Base-by-base conservation (phyloP, 139 green algal species). In the Chlorella sp. region DNA sequence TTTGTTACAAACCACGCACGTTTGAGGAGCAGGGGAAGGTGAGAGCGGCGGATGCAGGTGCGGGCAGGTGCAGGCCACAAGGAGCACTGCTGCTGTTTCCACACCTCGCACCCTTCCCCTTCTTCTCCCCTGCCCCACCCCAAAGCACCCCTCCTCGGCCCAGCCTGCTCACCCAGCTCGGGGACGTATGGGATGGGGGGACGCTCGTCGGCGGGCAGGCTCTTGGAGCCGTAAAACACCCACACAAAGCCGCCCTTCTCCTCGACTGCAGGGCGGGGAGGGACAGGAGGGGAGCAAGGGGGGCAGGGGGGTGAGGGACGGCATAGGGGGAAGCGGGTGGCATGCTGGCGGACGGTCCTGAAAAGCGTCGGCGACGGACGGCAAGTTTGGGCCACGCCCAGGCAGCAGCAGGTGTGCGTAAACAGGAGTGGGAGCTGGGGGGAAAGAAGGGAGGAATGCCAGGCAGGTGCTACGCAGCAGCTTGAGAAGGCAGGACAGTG, bases 231-330 rank as follows among this genome's bases (percentile, higher is more conserved):
- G 90, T 94, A 98, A 92, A 98, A 98, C 53, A 98, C 88, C 94
- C 95, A 98, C 34, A 98, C 87, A 84, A 98, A 98, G 39, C 96
- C 96, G 61, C 95, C 96, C 90, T 93, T 90, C 92, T 96, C 94
- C 90, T 93, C 86, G 28, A 97, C 93, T 80, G 15, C 92, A 42
- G 37, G 61, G 2, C 32, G 66, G 22, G 32, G 71, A 1, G n/a
- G 32, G 32, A 16, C 68, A 34, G 32, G 32, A 11, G 64, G 32
- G 28, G 15, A 19, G 32, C 0, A 53, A 61, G 64, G 64, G 64
- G 22, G 64, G 24, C 11, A 28, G 64, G 22, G 24, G 21, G 24
- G 5, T 32, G 22, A 32, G 11, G 64, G 64, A 28, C 11, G 64
- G 64, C 64, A 71, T 14, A 28, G 22, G 64, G 5, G 64, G 64